Evolutionary conservation across 805 yeast genomes (phyloP).

Genomic region (Isabelozyma heimii): DNA sequence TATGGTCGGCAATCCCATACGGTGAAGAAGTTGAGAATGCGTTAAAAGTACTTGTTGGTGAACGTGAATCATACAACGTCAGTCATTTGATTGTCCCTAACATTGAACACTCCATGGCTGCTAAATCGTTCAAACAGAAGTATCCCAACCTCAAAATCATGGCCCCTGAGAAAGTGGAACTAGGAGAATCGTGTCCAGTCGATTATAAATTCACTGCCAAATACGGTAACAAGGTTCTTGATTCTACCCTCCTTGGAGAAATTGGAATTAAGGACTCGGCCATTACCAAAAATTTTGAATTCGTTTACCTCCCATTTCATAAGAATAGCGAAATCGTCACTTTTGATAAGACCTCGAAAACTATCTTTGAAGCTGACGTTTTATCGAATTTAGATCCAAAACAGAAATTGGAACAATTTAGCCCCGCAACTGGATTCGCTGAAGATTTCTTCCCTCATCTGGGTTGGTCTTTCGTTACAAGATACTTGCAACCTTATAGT

Average conservation of each 20-base stretch:
- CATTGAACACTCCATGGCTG: slow-evolving; percentile 63
- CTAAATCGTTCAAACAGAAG: slow-evolving; percentile 46
- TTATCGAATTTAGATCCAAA: slow-evolving; percentile 52
- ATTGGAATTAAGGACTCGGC: slow-evolving; percentile 36
- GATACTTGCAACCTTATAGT: slow-evolving; percentile 41
- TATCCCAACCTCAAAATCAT: slow-evolving; percentile 52
- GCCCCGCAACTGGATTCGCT: slow-evolving; percentile 44
- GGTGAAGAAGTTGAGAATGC: slow-evolving; percentile 43
- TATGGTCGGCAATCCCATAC: slow-evolving; percentile 62
- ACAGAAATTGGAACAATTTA: slow-evolving; percentile 38
- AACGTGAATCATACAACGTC: slow-evolving; percentile 31
- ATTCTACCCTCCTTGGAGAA: slow-evolving; percentile 17
- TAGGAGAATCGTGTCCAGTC: slow-evolving; percentile 31
- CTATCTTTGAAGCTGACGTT: slow-evolving; percentile 59
- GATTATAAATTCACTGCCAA: slow-evolving; percentile 38
- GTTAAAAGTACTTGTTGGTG: slow-evolving; percentile 29
- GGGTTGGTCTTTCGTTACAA: slow-evolving; percentile 42
- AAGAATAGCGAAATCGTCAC: slow-evolving; percentile 57
- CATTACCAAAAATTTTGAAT: slow-evolving; percentile 45
- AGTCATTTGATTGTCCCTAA: slow-evolving; percentile 61
- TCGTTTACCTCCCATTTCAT: slow-evolving; percentile 56
- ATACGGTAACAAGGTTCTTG: slow-evolving; percentile 32
- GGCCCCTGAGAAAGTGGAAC: slow-evolving; percentile 45
- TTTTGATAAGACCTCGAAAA: slow-evolving; percentile 45
- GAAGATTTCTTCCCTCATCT: slow-evolving; percentile 38